Evolutionary conservation across 495 filamentous ascomycete species (phyloP), one percentile per base, ranked within the genome.

Genomic region (Daldinia concentrica): DNA sequence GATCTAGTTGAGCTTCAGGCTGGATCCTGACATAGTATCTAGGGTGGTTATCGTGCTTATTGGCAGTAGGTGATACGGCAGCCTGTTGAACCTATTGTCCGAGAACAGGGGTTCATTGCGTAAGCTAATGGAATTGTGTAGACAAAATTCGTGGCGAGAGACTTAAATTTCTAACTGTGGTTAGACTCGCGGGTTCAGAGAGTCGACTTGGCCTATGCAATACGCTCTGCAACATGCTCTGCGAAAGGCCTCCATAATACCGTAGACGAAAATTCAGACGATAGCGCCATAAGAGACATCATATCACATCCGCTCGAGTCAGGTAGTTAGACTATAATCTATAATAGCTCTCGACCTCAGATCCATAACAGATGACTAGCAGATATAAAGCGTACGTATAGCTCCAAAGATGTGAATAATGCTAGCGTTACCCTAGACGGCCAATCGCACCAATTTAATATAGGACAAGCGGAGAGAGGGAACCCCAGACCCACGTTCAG

Each of bases 401-500:
- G 54, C 48, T n/a, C 56, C 56, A 57, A 19, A 63, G 19, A 41
- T 48, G 60, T 56, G 69, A 72, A 64, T 64, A 72, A 72, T 72
- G 64, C 64, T 67, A 72, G 69, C 39, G 54, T 57, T n/a, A 17
- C 17, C n/a, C n/a, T 36, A 60, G 6, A 43, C 22, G 39, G 5
- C 69, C 58, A 66, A 63, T 66, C 69, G 63, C 52, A 59, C 54
- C 58, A 12, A 1, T 41, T 63, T 45, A 32, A 59, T 1, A n/a
- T 45, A 32, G 24, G 1, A n/a, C 14, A 32, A 39, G 61, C 29
- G 51, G 26, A 24, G 60, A 51, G 43, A 62, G 12, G 19, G 19
- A 15, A 37, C 69, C 45, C 34, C 43, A 39, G 58, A 64, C 43
- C 61, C 17, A 63, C 50, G 45, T 39, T 19, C 37, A 30, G 43